Base-by-base conservation (phyloP, 2,329 filamentous ascomycete species). In the Cordyceps cicadae region DNA sequence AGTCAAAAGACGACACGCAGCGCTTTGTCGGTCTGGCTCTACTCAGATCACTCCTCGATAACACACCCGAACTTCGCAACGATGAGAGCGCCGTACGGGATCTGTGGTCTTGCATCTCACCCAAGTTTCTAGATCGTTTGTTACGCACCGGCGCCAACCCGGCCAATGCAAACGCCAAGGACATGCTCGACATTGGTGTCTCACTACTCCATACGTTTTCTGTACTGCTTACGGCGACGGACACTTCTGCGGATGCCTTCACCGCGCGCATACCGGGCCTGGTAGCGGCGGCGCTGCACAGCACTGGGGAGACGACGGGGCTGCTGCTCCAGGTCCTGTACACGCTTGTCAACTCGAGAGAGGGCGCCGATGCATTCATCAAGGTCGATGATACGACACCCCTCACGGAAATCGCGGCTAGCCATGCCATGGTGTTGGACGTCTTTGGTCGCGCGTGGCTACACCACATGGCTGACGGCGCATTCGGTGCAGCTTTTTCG, bases 21-120 rank as follows among this genome's bases (percentile, higher is more conserved):
- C 80, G 84, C 67, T 88, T 89, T 65, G 85, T 88, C 45, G 87
- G 85, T 8, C 75, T 89, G 24, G 84, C 85, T 1, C 76, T 89
- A 24, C 77, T 89, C 55, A 87, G 85, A 67, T 82, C 83, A n/a
- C 72, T 87, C 14, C 76, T 89, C 37, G 85, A 88, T 70, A 85
- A 83, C 67, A 80, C 81, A 6, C 72, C 77, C 24, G 70, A 77
- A n/a, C 70, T 85, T 24, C 77, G 77, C 50, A 71, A 77, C 57
- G 77, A 85, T 69, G 73, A 76, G 11, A 70, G 71, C 2, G 69
- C 68, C 8, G 67, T 87, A 5, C 67, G 71, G n/a, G 70, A 69
- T 15, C 72, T 87, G 48, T 89, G 87, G 87, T 72, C 77, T 39
- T 77, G 79, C 37, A 77, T 89, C 24, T 80, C 86, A 3, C 74